These are phyloP conservation scores for Sphaerulina populicola DNA, from an alignment of 2,329 filamentous ascomycete genomes.

Conservation along the genomic window DNA sequence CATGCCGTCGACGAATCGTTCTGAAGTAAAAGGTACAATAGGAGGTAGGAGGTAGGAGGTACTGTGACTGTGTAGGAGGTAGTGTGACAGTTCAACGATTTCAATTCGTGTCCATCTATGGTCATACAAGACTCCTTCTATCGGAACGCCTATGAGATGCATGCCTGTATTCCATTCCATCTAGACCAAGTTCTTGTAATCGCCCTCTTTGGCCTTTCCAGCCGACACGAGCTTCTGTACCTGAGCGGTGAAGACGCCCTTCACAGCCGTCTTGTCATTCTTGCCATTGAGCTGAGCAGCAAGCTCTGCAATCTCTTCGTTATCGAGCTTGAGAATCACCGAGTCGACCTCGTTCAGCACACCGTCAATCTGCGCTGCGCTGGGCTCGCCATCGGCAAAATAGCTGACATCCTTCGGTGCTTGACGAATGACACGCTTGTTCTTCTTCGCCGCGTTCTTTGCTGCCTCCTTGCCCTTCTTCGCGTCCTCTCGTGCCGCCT, in stretches of 20 bases:
- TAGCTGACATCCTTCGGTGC: slow-evolving; percentile 98
- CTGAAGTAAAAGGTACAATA: too few species aligned
- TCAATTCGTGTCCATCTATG: not conserved
- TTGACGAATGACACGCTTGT: slow-evolving; percentile 92
- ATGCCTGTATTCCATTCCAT: not conserved
- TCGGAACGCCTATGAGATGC: not conserved
- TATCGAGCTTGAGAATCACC: slow-evolving; percentile 77
- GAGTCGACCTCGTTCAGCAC: slow-evolving; percentile 80
- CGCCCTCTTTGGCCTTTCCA: slow-evolving; percentile 79
- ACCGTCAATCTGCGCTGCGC: slow-evolving; percentile 70
- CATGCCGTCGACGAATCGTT: too few species aligned
- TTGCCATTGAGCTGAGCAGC: slow-evolving; percentile 69
- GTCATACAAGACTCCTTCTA: not conserved
- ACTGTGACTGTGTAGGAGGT: too few species aligned
- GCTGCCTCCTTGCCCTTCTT: slow-evolving; percentile 99
- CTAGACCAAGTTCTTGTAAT: slow-evolving; percentile 53
- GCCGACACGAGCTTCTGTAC: slow-evolving; percentile 67
- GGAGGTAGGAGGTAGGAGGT: too few species aligned
- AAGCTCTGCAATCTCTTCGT: slow-evolving; percentile 79
- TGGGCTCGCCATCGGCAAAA: slow-evolving; percentile 63
- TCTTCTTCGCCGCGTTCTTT: slow-evolving; percentile 99
- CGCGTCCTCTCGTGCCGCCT: slow-evolving; percentile 67
- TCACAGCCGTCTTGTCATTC: slow-evolving; percentile 76
- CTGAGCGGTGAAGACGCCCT: slow-evolving; percentile 70
- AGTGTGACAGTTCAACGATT: too few species aligned